These are phyloP conservation scores for Komagataella pseudopastoris DNA, from an alignment of 805 yeast genomes.

Conservation along the genomic window DNA sequence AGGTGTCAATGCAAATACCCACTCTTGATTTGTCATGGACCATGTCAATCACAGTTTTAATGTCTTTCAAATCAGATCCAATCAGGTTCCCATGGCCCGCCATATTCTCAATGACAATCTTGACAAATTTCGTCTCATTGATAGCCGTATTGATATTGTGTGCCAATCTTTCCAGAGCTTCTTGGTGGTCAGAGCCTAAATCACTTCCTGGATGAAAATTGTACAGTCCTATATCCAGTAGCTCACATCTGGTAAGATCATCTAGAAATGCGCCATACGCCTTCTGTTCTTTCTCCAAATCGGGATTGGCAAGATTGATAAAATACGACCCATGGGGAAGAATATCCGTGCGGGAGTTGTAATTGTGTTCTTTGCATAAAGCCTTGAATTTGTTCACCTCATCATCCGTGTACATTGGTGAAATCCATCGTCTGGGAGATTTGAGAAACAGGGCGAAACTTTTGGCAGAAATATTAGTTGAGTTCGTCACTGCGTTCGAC, in stretches of 20 bases:
- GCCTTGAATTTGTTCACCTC: slow-evolving; percentile 56
- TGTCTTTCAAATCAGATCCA: slow-evolving; percentile 70
- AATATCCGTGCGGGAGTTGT: slow-evolving; percentile 64
- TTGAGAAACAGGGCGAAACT: slow-evolving; percentile 86
- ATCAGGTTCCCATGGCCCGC: slow-evolving; percentile 92
- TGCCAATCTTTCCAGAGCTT: slow-evolving; percentile 61
- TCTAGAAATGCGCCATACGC: slow-evolving; percentile 72
- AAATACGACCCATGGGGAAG: slow-evolving; percentile 94
- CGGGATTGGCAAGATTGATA: slow-evolving; percentile 89
- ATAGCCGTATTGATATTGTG: slow-evolving; percentile 70
- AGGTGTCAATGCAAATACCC: slow-evolving; percentile 95
- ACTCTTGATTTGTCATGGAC: slow-evolving; percentile 73
- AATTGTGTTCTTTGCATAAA: slow-evolving; percentile 49
- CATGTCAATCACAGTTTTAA: slow-evolving; percentile 58
- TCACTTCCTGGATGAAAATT: slow-evolving; percentile 93
- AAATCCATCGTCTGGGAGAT: slow-evolving; percentile 83
- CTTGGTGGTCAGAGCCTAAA: slow-evolving; percentile 49
- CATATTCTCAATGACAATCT: slow-evolving; percentile 90
- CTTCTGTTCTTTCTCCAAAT: slow-evolving; percentile 59
- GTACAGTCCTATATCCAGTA: slow-evolving; percentile 69
- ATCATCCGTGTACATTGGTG: slow-evolving; percentile 57
- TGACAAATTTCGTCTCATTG: slow-evolving; percentile 60
- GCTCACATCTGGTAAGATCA: slow-evolving; percentile 80
- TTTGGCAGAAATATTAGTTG: slow-evolving; percentile 46
- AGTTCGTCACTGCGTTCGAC: slow-evolving; percentile 21